Percentiles rank a stretch among this genome's conserved stretches.
Conservation (phyloP, 805 yeast genomes). For the Schwanniomyces polymorphus region DNA sequence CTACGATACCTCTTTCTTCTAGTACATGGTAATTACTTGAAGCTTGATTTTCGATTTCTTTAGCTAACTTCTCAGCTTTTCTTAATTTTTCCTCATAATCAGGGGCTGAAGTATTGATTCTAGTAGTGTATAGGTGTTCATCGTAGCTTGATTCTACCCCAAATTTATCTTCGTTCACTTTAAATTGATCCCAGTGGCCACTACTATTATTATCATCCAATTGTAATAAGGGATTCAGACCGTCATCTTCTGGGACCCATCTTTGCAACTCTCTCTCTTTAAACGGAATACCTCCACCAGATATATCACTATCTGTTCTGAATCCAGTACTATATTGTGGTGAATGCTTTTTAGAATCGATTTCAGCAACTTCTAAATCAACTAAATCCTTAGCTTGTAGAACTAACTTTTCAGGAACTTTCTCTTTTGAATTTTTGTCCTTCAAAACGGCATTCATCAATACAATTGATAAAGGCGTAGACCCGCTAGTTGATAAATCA, state of each 20-base stretch:
- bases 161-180: conserved; percentile 84
- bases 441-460: conserved; percentile 49
- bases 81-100: conserved; percentile 64
- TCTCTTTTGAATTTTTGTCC: conserved; percentile 24
- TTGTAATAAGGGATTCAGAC: conserved; percentile 16
- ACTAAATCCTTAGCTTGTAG: conserved; percentile 52
- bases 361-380: conserved; percentile 45
- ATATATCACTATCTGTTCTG: conserved; percentile 85
- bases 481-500: conserved; percentile 26
- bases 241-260: conserved; percentile 74
- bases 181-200: conserved; percentile 87
- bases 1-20: conserved; percentile 80
- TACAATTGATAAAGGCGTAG: conserved; percentile 54
- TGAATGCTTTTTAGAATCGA: conserved; percentile 26
- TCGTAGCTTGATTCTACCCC: conserved; percentile 84
- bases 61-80: conserved; percentile 77
- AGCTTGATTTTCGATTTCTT: conserved; percentile 73
- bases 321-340: conserved; percentile 33
- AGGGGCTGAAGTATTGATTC: conserved; percentile 66
- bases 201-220: conserved; percentile 35
- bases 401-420: conserved; percentile 40
- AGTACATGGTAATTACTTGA: conserved; percentile 79
- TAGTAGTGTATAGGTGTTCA: conserved; percentile 86
- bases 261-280: conserved; percentile 74
- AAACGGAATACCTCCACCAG: conserved; percentile 39